Base-by-base conservation (phyloP, 1,284 basidiomycete genomes). In the Phellopilus nigrolimitatus region DNA sequence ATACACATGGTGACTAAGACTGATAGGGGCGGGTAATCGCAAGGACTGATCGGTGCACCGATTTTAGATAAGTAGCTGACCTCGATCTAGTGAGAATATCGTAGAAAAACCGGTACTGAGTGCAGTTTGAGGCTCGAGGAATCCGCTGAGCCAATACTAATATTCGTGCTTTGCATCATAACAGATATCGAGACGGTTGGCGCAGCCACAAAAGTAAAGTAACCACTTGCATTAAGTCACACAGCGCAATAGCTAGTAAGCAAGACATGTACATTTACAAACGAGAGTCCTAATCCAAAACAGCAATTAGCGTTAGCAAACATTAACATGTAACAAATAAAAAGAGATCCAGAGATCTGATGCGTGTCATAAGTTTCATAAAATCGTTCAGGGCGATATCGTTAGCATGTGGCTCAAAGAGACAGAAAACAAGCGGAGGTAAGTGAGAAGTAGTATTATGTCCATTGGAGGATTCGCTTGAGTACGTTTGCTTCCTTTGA, bases 401-500 rank as follows among this genome's bases (percentile, higher is more conserved):
- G n/a, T 36, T 4, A 46, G 30, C n/a, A 50, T 36, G 38, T 10
- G 21, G 12, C n/a, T n/a, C 24, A 17, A 22, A 8, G 22, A 34
- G 13, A 47, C 36, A 17, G 31, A 37, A 37, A 12, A 28, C 8
- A 25, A 28, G 30, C 25, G 15, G 10, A 30, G 10, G 19, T n/a
- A 17, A 7, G n/a, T 15, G 12, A 33, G 31, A 13, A 41, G 7
- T 15, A 37, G 15, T 12, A 28, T 19, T 19, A 28, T 28, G n/a
- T 33, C 51, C 51, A 47, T 21, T 21, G 40, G 5, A 53, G 19
- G 12, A 53, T 42, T 21, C 51, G 51, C 24, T 43, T 49, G 38
- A 53, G 42, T 8, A 49, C 46, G 31, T 47, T 53, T 22, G 24
- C 41, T 44, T 53, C 51, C 22, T 53, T 53, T 5, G 46, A 19